Evolutionary conservation across 2,329 filamentous ascomycete species (phyloP), one percentile per base, ranked within the genome.

Genomic region (Ophiostoma sp.): DNA sequence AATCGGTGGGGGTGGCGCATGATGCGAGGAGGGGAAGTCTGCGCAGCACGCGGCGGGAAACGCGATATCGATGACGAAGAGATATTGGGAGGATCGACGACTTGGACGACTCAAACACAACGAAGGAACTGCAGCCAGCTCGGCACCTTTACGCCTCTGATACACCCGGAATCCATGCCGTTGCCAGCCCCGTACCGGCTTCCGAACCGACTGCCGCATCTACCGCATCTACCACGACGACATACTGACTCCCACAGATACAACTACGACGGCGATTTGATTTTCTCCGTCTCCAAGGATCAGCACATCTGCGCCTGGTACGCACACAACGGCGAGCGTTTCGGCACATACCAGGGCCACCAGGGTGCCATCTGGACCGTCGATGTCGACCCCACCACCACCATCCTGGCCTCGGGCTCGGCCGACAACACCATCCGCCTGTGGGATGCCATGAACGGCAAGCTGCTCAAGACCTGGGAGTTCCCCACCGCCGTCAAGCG

Each of bases 321-420:
- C 83, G 90, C 93, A 75, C 93, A 96, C 84, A 99, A 99, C 82
- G 95, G 95, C 83, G 95, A 99, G 86, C 91, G 95, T 77, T 87
- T 98, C 77, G 95, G 95, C 78, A 95, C 94, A 76, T 99, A 98
- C 84, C 90, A 92, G 79, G 95, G 95, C 80, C 95, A 99, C 83
- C 91, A 96, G 81, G 95, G 95, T 83, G 94, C 95, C 77, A 91
- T 99, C 84, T 99, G 95, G 95, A 97, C 95, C 73, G 91, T 99
- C 81, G 95, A 99, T 79, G 90, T 97, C 78, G 92, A 97, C 83
- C 94, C 94, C 74, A 93, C 93, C 77, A 92, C 90, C 74, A 92
- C 91, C 77, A 88, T 99, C 78, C 90, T 98, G 79, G 95, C 94
- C 78, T 96, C 92, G 73, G 95, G 95, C 77, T 95, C 94, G 76